Percentiles rank a stretch among this genome's conserved stretches.
Evolutionary conservation across 768 basidiomycete genomes (phyloP).

Genomic region (Pleurotus tuoliensis): DNA sequence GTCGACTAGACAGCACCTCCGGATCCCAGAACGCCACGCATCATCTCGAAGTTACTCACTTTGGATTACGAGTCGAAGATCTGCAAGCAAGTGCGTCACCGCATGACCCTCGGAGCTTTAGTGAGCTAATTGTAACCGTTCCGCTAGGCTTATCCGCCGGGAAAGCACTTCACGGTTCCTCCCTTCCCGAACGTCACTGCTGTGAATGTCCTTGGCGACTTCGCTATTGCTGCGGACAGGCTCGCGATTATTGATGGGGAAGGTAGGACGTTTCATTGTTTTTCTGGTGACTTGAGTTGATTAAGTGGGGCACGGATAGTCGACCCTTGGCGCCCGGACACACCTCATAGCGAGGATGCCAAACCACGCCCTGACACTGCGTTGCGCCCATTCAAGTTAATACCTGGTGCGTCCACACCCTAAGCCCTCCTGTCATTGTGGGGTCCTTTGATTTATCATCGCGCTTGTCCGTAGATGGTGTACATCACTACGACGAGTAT

Average conservation of each 20-base stretch:
- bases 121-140: background rate
- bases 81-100: slow-evolving; percentile 49
- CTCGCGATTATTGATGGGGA: slow-evolving; percentile 89
- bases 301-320: slow-evolving; percentile 33
- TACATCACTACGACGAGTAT: slow-evolving; percentile 78
- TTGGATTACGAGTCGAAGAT: slow-evolving; percentile 68
- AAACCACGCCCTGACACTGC: slow-evolving; percentile 65
- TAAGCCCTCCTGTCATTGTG: background rate
- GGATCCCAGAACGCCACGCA: slow-evolving; percentile 61
- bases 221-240: slow-evolving; percentile 72
- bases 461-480: slow-evolving; percentile 40
- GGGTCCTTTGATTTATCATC: background rate
- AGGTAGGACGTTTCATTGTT: slow-evolving; percentile 34
- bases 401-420: slow-evolving; percentile 55
- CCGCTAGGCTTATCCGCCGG: slow-evolving; percentile 69
- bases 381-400: slow-evolving; percentile 79
- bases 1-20: slow-evolving; percentile 65
- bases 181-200: slow-evolving; percentile 70
- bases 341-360: slow-evolving; percentile 77
- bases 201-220: slow-evolving; percentile 85
- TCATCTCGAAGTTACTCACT: slow-evolving; percentile 76
- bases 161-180: slow-evolving; percentile 71
- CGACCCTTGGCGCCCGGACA: slow-evolving; percentile 89
- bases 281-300: background rate
- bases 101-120: background rate